These are phyloP conservation scores for Trichoderma lentiforme DNA, from an alignment of 2,329 filamentous ascomycete genomes.

Conservation along the genomic window DNA sequence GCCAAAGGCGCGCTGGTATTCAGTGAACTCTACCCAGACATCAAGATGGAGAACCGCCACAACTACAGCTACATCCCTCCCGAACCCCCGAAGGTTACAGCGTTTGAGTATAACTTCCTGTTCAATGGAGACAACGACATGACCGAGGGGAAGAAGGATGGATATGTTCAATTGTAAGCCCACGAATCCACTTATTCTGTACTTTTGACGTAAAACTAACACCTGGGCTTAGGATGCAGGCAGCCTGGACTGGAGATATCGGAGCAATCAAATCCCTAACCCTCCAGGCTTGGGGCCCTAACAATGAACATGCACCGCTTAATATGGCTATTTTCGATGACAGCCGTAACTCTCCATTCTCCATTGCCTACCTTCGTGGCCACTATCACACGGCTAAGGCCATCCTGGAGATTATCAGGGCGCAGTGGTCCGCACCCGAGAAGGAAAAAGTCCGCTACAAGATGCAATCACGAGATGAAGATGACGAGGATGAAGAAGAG, in stretches of 20 bases:
- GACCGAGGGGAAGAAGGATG: slow-evolving; percentile 52
- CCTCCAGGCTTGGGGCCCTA: slow-evolving; percentile 54
- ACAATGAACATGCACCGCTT: slow-evolving; percentile 56
- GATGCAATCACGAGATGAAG: slow-evolving; percentile 39
- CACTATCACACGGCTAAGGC: slow-evolving; percentile 61
- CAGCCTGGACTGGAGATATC: slow-evolving; percentile 68
- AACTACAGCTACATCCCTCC: background rate
- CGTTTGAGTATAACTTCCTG: slow-evolving; percentile 48
- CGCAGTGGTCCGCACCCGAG: slow-evolving; percentile 62
- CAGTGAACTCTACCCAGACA: slow-evolving; percentile 58
- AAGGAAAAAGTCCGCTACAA: slow-evolving; percentile 50
- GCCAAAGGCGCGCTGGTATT: slow-evolving; percentile 64
- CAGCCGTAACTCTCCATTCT: slow-evolving; percentile 57
- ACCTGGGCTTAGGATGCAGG: slow-evolving; percentile 55
- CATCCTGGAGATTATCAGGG: slow-evolving; percentile 67
- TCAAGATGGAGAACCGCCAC: slow-evolving; percentile 28
- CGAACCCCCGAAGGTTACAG: slow-evolving; percentile 26
- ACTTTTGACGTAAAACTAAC: background rate
- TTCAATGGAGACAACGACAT: slow-evolving; percentile 54
- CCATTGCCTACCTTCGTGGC: slow-evolving; percentile 63
- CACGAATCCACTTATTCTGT: background rate
- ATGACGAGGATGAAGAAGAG: slow-evolving; percentile 34
- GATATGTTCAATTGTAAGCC: slow-evolving; percentile 62
- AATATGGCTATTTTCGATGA: slow-evolving; percentile 59
- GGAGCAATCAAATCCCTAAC: slow-evolving; percentile 63